Conservation (phyloP, 495 filamentous ascomycete species). For the Trichoderma asperelloides region DNA sequence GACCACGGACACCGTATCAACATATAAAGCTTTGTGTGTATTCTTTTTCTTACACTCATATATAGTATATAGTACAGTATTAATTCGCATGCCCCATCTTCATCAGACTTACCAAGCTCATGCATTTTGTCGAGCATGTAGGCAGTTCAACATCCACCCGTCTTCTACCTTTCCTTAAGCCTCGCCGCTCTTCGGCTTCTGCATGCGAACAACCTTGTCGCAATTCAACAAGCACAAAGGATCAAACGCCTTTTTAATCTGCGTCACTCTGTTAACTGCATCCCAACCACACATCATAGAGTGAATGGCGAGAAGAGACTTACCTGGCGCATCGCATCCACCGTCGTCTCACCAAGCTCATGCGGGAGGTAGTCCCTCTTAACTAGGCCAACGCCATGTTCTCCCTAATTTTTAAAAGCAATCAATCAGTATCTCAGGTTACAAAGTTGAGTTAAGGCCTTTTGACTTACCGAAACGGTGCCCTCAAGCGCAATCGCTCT, state of each 20-base stretch:
- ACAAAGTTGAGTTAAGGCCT: not conserved
- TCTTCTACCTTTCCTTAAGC: conserved; percentile 36
- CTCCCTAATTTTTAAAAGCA: conserved; percentile 36
- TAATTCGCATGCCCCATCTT: too few species aligned
- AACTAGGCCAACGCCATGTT: conserved; percentile 73
- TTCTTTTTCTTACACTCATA: too few species aligned
- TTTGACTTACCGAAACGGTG: conserved; percentile 54
- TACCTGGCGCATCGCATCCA: conserved; percentile 73
- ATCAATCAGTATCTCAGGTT: not conserved
- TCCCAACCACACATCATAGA: not conserved
- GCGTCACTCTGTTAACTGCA: not conserved
- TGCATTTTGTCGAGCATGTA: too few species aligned
- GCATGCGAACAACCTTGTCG: conserved; percentile 66
- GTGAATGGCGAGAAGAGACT: conserved; percentile 13
- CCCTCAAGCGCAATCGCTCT: conserved; percentile 74
- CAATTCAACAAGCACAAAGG: conserved; percentile 70
- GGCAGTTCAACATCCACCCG: too few species aligned
- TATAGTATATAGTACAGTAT: too few species aligned
- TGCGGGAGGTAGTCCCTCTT: conserved; percentile 73
- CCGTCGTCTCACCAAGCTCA: conserved; percentile 61
- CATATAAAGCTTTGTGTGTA: too few species aligned
- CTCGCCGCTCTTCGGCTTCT: conserved; percentile 40
- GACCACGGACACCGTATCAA: not conserved
- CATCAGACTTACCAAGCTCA: too few species aligned
- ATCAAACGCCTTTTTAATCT: conserved; percentile 65